Percentiles rank a stretch among this genome's conserved stretches.
Conservation (phyloP, 2,329 filamentous ascomycete species). For the Coniochaeta pulveracea region DNA sequence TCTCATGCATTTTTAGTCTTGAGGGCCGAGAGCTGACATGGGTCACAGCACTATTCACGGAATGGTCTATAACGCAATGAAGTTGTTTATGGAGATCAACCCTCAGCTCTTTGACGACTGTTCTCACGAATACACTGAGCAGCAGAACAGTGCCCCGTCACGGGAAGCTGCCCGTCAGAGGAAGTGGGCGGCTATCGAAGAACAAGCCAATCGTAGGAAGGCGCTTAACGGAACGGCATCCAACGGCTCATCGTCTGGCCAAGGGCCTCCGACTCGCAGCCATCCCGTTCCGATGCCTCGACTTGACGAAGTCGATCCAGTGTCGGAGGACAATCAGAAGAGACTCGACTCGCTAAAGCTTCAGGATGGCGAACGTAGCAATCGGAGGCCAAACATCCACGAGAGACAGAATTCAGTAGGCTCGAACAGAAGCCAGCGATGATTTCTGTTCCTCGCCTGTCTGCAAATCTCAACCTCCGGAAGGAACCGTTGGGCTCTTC, state of each 20-base stretch:
- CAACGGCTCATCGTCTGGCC: too few species aligned
- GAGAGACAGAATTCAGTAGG: conserved; percentile 51
- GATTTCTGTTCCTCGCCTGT: too few species aligned
- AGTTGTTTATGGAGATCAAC: conserved; percentile 99
- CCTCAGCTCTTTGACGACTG: conserved; percentile 97
- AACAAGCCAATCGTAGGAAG: conserved; percentile 65
- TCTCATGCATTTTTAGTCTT: neutral
- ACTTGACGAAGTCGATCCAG: conserved; percentile 67
- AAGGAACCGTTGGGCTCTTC: too few species aligned
- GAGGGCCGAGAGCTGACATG: conserved; percentile 17
- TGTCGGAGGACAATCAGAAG: conserved; percentile 75
- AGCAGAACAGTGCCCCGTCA: conserved; percentile 83
- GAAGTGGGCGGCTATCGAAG: conserved; percentile 79
- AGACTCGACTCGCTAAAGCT: conserved; percentile 82
- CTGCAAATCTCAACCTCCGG: too few species aligned
- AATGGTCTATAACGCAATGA: conserved; percentile 99
- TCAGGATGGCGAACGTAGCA: conserved; percentile 63
- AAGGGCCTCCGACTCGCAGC: conserved; percentile 18
- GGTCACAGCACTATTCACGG: conserved; percentile 80
- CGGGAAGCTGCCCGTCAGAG: conserved; percentile 71
- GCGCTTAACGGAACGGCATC: conserved; percentile 23
- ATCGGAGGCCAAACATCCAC: conserved; percentile 37
- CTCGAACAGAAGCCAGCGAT: conserved; percentile 39
- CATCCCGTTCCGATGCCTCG: conserved; percentile 32
- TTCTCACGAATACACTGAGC: conserved; percentile 94